These are phyloP conservation scores for Candida boidinii DNA, from an alignment of 805 yeast genomes.

Conservation along the genomic window DNA sequence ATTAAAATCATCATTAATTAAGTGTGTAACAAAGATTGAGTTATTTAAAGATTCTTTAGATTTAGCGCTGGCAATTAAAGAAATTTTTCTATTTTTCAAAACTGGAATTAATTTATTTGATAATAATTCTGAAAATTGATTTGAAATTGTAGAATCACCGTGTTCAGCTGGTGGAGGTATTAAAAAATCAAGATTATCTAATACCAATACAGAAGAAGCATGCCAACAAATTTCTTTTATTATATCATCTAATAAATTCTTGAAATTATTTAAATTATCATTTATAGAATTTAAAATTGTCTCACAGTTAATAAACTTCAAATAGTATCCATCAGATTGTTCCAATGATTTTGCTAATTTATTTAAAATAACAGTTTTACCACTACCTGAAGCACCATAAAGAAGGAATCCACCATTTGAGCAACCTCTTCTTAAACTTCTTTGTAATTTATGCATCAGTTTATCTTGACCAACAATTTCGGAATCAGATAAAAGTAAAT, in stretches of 20 bases:
- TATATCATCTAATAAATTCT: conserved; percentile 39
- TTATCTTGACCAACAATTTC: conserved; percentile 52
- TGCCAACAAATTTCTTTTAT: conserved; percentile 49
- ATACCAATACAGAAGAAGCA: conserved; percentile 62
- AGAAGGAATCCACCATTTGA: conserved; percentile 51
- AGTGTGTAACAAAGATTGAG: conserved; percentile 54
- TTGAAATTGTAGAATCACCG: conserved; percentile 50
- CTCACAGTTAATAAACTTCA: conserved; percentile 47
- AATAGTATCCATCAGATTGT: conserved; percentile 32
- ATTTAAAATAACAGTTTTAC: conserved; percentile 55
- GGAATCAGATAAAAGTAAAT: too few species aligned
- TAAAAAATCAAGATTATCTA: conserved; percentile 73
- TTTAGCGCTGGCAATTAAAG: conserved; percentile 53
- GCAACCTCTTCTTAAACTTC: conserved; percentile 28
- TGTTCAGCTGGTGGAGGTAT: conserved; percentile 56
- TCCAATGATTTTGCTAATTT: conserved; percentile 30
- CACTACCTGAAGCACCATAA: conserved; percentile 74
- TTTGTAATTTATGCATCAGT: conserved; percentile 29
- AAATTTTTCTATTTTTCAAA: conserved; percentile 37
- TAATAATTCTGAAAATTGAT: conserved; percentile 59
- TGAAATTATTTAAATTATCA: conserved; percentile 42
- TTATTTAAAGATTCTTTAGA: conserved; percentile 61
- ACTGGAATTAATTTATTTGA: conserved; percentile 31
- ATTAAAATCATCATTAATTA: conserved; percentile 53
- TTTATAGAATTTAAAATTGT: conserved; percentile 33